Conservation (phyloP, 2,329 filamentous ascomycete species). For the Penicillium sumatraense region DNA sequence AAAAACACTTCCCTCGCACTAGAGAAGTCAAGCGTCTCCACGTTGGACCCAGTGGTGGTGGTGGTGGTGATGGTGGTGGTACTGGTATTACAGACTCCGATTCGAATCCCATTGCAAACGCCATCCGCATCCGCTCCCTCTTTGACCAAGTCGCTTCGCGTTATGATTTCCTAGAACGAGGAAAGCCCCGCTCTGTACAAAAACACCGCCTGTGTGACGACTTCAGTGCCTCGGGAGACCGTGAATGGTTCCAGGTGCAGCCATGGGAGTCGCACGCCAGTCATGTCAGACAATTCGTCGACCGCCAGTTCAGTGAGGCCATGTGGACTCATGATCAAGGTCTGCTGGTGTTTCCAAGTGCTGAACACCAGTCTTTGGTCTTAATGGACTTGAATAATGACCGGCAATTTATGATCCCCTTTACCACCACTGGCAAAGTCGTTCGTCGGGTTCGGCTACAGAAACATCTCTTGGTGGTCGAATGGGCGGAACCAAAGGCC, state of each 20-base stretch:
- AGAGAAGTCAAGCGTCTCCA: conserved; percentile 55
- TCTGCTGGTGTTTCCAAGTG: conserved; percentile 58
- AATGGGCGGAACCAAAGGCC: conserved; percentile 62
- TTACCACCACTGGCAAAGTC: conserved; percentile 55
- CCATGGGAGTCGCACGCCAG: conserved; percentile 49
- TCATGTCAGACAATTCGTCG: conserved; percentile 35
- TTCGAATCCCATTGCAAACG: background rate
- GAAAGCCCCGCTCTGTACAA: conserved; percentile 52
- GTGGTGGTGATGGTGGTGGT: background rate
- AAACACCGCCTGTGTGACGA: conserved; percentile 50
- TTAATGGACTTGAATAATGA: conserved; percentile 58
- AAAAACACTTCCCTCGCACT: conserved; percentile 57
- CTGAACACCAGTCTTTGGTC: conserved; percentile 40
- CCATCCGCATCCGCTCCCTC: conserved; percentile 28
- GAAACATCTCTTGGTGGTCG: conserved; percentile 62
- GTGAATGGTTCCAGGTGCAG: conserved; percentile 46
- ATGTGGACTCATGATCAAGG: conserved; percentile 64
- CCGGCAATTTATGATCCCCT: conserved; percentile 54
- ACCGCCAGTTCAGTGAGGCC: conserved; percentile 41
- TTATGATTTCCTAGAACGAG: conserved; percentile 59
- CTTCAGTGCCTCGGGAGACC: conserved; percentile 37
- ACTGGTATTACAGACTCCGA: background rate
- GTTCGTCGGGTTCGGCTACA: conserved; percentile 61
- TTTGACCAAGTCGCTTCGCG: conserved; percentile 59
- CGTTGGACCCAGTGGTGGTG: background rate